Evolutionary conservation across 768 basidiomycete species (phyloP).

Genomic region (Kwoniella sp.): DNA sequence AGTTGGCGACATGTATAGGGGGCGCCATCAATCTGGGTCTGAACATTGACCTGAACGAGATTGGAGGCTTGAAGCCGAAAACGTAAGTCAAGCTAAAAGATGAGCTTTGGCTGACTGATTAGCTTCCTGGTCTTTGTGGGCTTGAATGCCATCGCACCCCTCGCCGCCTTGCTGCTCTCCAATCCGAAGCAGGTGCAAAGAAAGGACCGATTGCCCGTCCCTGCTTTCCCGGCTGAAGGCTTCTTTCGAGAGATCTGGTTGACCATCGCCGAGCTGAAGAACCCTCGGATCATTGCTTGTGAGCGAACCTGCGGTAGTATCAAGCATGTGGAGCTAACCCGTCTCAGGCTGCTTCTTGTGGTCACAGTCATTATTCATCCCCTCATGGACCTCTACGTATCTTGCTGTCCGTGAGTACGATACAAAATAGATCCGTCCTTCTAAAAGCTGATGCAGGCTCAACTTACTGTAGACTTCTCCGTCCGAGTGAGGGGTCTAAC

Average conservation of each 20-base stretch:
- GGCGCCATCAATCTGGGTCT: slow-evolving; percentile 22
- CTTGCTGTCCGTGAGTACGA: slow-evolving; percentile 6
- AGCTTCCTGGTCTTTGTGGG: slow-evolving; percentile 24
- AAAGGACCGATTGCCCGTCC: slow-evolving; percentile 14
- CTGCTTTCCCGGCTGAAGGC: slow-evolving; percentile 15
- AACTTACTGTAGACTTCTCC: slow-evolving; percentile 11
- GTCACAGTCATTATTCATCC: slow-evolving; percentile 22
- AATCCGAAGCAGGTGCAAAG: slow-evolving; percentile 24
- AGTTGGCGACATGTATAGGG: slow-evolving; percentile 14
- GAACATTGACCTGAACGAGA: slow-evolving; percentile 16
- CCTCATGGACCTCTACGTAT: slow-evolving; percentile 21
- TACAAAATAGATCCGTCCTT: too few species aligned
- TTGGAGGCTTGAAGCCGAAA: slow-evolving; percentile 22
- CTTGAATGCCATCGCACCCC: slow-evolving; percentile 16
- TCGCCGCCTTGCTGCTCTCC: slow-evolving; percentile 15
- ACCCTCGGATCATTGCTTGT: slow-evolving; percentile 19
- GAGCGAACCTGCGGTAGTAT: background rate
- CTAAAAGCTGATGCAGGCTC: background rate
- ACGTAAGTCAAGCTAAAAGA: slow-evolving; percentile 1
- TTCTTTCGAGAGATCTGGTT: slow-evolving; percentile 20
- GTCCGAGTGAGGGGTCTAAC: slow-evolving; percentile 19
- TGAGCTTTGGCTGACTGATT: background rate
- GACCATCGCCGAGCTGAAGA: slow-evolving; percentile 14
- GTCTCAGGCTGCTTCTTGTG: slow-evolving; percentile 12
- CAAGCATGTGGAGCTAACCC: too few species aligned